These are phyloP conservation scores for Endogone sp. DNA, from an alignment of 192 early-diverging fungal genomes.

Conservation along the genomic window DNA sequence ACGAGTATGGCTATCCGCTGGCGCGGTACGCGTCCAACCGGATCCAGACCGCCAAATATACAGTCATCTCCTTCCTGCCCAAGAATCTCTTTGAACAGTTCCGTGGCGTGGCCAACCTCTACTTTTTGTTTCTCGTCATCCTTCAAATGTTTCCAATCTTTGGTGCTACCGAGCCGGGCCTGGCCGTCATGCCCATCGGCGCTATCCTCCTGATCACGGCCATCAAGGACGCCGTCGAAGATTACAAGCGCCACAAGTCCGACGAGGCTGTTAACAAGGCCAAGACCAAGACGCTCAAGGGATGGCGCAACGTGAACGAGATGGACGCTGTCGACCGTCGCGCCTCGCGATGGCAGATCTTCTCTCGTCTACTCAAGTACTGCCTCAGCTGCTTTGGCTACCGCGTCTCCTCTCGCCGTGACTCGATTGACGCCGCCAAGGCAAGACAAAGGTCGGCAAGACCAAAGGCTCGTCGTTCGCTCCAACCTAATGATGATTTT, in stretches of 20 bases:
- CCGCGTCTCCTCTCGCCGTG: slow-evolving; percentile 11
- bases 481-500: slow-evolving; percentile 26
- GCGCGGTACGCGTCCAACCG: slow-evolving; percentile 60
- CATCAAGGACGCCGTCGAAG: slow-evolving; percentile 91
- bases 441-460: not conserved
- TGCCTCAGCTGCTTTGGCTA: slow-evolving; percentile 17
- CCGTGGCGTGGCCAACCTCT: slow-evolving; percentile 90
- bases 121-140: slow-evolving; percentile 87
- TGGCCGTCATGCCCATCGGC: slow-evolving; percentile 79
- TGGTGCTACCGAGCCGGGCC: slow-evolving; percentile 63
- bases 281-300: slow-evolving; percentile 41
- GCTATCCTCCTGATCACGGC: slow-evolving; percentile 77
- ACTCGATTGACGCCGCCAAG: not conserved
- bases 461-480: not conserved
- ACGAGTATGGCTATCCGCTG: slow-evolving; percentile 21
- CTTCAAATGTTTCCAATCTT: slow-evolving; percentile 64
- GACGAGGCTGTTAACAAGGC: slow-evolving; percentile 84
- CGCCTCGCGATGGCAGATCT: slow-evolving; percentile 6
- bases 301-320: slow-evolving; percentile 65
- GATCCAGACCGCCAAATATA: slow-evolving; percentile 90
- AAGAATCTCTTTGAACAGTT: slow-evolving; percentile 98
- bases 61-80: slow-evolving; percentile 83
- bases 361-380: not conserved
- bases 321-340: slow-evolving; percentile 8
- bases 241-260: slow-evolving; percentile 78